Base-by-base conservation (phyloP, 768 basidiomycete species). In the Suillus subaureus region DNA sequence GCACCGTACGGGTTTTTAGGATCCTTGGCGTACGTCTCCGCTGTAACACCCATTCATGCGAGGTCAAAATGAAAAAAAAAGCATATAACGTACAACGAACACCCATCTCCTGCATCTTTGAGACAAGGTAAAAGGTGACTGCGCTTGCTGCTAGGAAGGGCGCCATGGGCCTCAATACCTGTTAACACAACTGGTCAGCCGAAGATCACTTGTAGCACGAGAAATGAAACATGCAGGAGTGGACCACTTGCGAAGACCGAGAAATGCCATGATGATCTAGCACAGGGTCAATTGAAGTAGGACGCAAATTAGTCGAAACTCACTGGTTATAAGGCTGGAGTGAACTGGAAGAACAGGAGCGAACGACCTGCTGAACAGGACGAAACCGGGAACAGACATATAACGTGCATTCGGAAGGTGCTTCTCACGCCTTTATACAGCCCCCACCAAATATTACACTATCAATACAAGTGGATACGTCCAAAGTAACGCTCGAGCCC, bases 121-220 rank as follows among this genome's bases (percentile, higher is more conserved):
- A 51, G 6, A 51, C 49, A 26, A 51, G 49, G 49, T 51, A 51
- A 26, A 51, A 51, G 13, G 49, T 51, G 15, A 51, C 26, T 7
- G 3, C 49, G 26, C 49, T 51, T 7, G 49, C 49, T 26, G 49
- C 49, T 26, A 51, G 13, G 49, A 51, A 51, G 49, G 49, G 49
- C 13, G 49, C 49, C 49, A 51, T 51, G 26, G 49, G 49, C 49
- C 49, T 51, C 49, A 52, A 52, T 16, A 52, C 51, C 51, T 52
- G 4, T 26, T 52, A 28, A 52, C 8, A 51, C 7, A 15, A 51
- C 49, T 16, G 16, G 28, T 52, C 16, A 52, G 26, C 8, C 1
- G 28, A 18, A 52, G 16, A 52, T 26, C 7, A 52, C 26, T 31
- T 28, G 28, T 28, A 28, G 26, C 15, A 52, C 28, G 28, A 16